phyloP scores from a whole-genome alignment of 257 asterid genomes.

The Schizonepeta tenuifolia region DNA sequence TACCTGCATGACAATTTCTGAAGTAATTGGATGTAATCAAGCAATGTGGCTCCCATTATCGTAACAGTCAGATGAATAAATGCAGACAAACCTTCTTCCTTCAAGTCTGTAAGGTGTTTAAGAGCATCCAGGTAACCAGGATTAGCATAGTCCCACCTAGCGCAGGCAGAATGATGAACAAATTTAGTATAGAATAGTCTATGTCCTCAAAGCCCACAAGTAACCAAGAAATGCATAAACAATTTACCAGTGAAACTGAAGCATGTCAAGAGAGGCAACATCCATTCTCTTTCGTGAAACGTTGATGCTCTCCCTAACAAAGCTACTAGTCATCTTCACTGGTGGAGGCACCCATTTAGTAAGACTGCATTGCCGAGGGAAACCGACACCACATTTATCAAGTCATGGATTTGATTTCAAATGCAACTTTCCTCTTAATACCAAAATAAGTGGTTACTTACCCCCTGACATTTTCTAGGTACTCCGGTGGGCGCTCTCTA shows the following conservation, averaged over 20 bases:
- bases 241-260: conserved; percentile 94
- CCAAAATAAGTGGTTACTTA: conserved; percentile 37
- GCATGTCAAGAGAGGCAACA: conserved; percentile 90
- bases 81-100: conserved; percentile 77
- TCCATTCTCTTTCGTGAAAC: conserved; percentile 93
- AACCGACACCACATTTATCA: background rate
- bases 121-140: conserved; percentile 95
- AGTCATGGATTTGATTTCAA: background rate
- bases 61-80: conserved; percentile 22
- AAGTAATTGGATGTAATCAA: conserved; percentile 41
- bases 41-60: conserved; percentile 26
- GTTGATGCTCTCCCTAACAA: conserved; percentile 73
- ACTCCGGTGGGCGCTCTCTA: conserved; percentile 92
- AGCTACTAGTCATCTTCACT: conserved; percentile 91
- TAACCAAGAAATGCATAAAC: conserved; percentile 20
- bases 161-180: conserved; percentile 34
- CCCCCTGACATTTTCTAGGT: conserved; percentile 89
- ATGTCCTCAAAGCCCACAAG: background rate
- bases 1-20: conserved; percentile 64
- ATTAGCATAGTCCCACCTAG: conserved; percentile 98
- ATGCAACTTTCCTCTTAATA: background rate
- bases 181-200: conserved; percentile 3
- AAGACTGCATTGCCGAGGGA: conserved; percentile 57
- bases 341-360: conserved; percentile 99
- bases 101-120: conserved; percentile 94